Percentiles rank a stretch among this genome's conserved stretches.
These are phyloP conservation scores for Penicillium hesseltinei DNA, from an alignment of 2,329 filamentous ascomycete species.

Conservation along the genomic window DNA sequence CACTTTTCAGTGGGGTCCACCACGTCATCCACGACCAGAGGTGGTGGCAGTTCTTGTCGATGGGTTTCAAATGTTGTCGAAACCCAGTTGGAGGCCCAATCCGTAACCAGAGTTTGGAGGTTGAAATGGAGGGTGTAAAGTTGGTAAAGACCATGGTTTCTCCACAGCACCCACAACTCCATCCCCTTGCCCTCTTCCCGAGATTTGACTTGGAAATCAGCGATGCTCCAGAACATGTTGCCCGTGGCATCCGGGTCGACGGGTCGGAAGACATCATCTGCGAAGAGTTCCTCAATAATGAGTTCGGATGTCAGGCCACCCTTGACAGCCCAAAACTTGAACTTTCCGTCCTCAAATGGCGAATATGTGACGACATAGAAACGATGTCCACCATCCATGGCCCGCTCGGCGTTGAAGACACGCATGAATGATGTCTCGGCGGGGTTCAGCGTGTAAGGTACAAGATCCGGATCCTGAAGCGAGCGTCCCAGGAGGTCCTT, in stretches of 20 bases:
- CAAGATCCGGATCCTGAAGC: slow-evolving; percentile 64
- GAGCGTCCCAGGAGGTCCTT: slow-evolving; percentile 73
- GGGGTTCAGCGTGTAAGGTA: slow-evolving; percentile 76
- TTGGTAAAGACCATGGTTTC: slow-evolving; percentile 76
- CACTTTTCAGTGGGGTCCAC: slow-evolving; percentile 78
- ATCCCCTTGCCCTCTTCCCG: slow-evolving; percentile 54
- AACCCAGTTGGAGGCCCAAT: slow-evolving; percentile 70
- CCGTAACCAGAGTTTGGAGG: slow-evolving; percentile 59
- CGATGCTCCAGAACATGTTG: slow-evolving; percentile 75
- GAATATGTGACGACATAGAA: slow-evolving; percentile 79
- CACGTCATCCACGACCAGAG: slow-evolving; percentile 62
- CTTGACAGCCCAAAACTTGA: slow-evolving; percentile 87
- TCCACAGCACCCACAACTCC: slow-evolving; percentile 76
- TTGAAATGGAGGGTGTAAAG: slow-evolving; percentile 72
- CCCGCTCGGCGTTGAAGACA: slow-evolving; percentile 60
- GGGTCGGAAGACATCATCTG: slow-evolving; percentile 62
- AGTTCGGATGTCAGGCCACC: slow-evolving; percentile 58
- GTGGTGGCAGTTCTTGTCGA: slow-evolving; percentile 53
- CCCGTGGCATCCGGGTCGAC: slow-evolving; percentile 61
- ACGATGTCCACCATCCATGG: slow-evolving; percentile 46
- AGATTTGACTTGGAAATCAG: slow-evolving; percentile 67
- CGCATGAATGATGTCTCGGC: slow-evolving; percentile 74
- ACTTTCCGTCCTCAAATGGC: slow-evolving; percentile 80
- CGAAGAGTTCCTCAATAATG: slow-evolving; percentile 69
- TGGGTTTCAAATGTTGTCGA: slow-evolving; percentile 63